Evolutionary conservation across 192 early-diverging fungal species (phyloP).

Genomic region (Linnemannia elongata): DNA sequence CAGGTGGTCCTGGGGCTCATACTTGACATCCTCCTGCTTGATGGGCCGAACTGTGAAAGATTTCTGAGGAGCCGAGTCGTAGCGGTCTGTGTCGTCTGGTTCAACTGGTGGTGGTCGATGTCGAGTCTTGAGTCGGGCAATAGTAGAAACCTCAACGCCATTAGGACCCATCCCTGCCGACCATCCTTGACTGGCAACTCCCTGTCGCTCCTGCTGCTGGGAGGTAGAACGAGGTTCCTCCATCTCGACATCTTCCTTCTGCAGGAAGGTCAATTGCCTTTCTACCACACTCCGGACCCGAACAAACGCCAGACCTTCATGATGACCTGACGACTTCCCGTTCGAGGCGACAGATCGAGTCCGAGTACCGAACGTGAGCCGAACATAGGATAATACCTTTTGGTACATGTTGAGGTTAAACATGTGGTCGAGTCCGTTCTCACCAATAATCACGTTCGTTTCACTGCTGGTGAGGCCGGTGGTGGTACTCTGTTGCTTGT

Average conservation of each 20-base stretch:
- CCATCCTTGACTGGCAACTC: not conserved
- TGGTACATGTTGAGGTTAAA: constrained; percentile 39
- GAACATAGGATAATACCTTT: constrained; percentile 13
- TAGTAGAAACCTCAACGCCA: not conserved
- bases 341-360: not conserved
- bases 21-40: not conserved
- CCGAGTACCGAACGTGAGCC: constrained; percentile 13
- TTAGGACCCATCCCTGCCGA: not conserved
- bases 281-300: constrained; percentile 15
- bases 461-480: not conserved
- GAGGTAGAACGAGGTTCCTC: not conserved
- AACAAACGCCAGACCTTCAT: constrained; percentile 31
- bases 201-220: not conserved
- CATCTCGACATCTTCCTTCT: not conserved
- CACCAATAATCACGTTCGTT: not conserved
- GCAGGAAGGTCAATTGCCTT: not conserved
- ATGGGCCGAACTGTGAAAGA: not conserved
- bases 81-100: not conserved
- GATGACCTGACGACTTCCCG: not conserved
- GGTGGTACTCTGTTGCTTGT: not conserved
- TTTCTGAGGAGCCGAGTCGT: not conserved
- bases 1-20: not conserved
- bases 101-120: not conserved
- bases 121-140: not conserved
- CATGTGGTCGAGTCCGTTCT: constrained; percentile 33